phyloP scores from a whole-genome alignment of 768 basidiomycete genomes.

The Boletus tylopilopsis region DNA sequence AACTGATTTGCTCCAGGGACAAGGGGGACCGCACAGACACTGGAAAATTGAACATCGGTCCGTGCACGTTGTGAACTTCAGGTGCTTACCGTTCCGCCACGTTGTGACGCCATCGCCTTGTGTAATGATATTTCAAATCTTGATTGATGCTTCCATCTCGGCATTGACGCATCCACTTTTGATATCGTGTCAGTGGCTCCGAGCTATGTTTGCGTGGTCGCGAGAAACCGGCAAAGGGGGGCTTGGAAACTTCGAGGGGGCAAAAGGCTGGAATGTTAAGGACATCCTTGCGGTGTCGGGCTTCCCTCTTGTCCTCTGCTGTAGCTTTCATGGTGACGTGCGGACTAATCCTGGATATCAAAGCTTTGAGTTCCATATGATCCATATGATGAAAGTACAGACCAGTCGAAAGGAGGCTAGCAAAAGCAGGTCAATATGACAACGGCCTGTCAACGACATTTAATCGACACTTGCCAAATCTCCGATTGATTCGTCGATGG shows the following conservation, averaged over 20 bases:
- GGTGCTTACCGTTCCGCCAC: conserved; percentile 51
- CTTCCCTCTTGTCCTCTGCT: conserved; percentile 31
- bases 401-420: conserved; percentile 74
- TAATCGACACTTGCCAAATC: conserved; percentile 53
- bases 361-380: conserved; percentile 1
- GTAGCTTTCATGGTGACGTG: conserved; percentile 38
- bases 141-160: conserved; percentile 17
- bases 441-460: conserved; percentile 5
- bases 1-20: conserved; percentile 46
- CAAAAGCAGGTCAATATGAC: conserved; percentile 1
- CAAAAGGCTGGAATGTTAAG: conserved; percentile 45
- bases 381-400: background rate
- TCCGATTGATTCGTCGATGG: conserved; percentile 60
- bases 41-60: conserved; percentile 17
- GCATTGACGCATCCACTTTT: conserved; percentile 35
- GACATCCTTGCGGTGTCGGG: conserved; percentile 31
- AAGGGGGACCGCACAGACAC: conserved; percentile 55
- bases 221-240: conserved; percentile 43
- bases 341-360: conserved; percentile 51
- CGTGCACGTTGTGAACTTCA: background rate
- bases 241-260: conserved; percentile 28
- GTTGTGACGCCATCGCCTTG: conserved; percentile 36
- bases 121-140: conserved; percentile 55
- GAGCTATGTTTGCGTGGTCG: conserved; percentile 40
- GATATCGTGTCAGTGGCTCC: conserved; percentile 43